Base-by-base conservation (phyloP, 2,329 filamentous ascomycete species). In the Bipolaris gigantea region DNA sequence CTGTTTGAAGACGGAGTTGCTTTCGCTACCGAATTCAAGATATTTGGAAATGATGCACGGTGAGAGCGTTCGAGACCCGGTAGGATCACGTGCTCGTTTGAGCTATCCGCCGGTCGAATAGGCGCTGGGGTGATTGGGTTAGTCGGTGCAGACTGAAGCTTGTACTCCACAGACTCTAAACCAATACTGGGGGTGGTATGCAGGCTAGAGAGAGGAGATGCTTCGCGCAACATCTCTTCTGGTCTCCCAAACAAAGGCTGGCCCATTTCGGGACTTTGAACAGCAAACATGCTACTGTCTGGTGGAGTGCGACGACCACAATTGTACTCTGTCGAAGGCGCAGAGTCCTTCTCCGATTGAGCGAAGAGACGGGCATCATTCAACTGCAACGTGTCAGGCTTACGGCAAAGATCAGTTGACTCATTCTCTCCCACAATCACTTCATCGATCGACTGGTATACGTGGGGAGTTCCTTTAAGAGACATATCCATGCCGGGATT, bases 211-310 rank as follows among this genome's bases (percentile, higher is more conserved):
- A 64, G 57, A 25, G 57, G 59, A 16, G 61, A 52, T 55, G 60
- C 50, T 23, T 54, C 41, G 23, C 61, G 56, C 8, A 66, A 34
- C 2, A 68, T 53, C 18, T 63, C 61, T 39, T 67, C 65, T 1
- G 62, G 60, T n/a, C 65, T 53, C 6, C 67, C 64, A 9, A 64
- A 45, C 10, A 61, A 50, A 34, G 60, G 64, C 0, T 48, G 43
- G 9, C 53, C 53, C 4, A 57, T 62, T 45, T 67, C 66, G 1
- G 57, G 60, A 10, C 58, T 62, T 23, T 67, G 66, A 15, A 64
- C 52, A 5, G 56, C 55, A 9, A 61, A 44, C 13, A 56, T 47
- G 8, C 36, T 23, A 19, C 38, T 56, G 5, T 43, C 48, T 13
- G 49, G 48, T 21, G 48, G 11, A 32, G 49, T 47, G 32, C 49